phyloP scores from a whole-genome alignment of 2,329 filamentous ascomycete genomes.

The Aureobasidium sp. region DNA sequence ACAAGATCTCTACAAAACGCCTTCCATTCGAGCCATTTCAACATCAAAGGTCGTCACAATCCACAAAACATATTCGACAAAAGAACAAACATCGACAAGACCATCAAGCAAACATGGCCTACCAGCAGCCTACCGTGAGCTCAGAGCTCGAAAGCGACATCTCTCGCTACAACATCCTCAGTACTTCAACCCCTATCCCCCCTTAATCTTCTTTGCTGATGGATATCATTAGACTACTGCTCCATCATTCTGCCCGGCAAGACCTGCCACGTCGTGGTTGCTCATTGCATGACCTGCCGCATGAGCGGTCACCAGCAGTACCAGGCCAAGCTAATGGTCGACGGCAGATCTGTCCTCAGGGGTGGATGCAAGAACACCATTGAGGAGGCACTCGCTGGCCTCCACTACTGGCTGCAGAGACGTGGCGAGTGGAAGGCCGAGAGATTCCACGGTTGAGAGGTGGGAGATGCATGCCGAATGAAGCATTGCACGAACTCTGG shows the following conservation, averaged over 20 bases:
- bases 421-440: not conserved
- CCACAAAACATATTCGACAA: not conserved
- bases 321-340: not conserved
- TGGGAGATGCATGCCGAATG: not conserved
- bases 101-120: not conserved
- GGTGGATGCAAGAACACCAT: not conserved
- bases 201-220: not conserved
- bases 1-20: too few relatives aligned
- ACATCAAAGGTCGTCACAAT: too few relatives aligned
- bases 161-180: not conserved
- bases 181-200: not conserved
- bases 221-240: not conserved
- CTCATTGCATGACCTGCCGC: not conserved
- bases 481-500: not conserved
- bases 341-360: not conserved
- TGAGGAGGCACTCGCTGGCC: not conserved
- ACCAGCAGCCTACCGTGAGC: not conserved
- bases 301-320: not conserved
- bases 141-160: not conserved
- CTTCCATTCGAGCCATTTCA: too few relatives aligned
- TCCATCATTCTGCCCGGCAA: not conserved
- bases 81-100: not conserved
- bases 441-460: not conserved
- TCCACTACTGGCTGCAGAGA: not conserved
- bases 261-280: not conserved